Evolutionary conservation across 2,329 filamentous ascomycete genomes (phyloP), one percentile per base, ranked within the genome.

Genomic region (Phyllosticta citribraziliensis): DNA sequence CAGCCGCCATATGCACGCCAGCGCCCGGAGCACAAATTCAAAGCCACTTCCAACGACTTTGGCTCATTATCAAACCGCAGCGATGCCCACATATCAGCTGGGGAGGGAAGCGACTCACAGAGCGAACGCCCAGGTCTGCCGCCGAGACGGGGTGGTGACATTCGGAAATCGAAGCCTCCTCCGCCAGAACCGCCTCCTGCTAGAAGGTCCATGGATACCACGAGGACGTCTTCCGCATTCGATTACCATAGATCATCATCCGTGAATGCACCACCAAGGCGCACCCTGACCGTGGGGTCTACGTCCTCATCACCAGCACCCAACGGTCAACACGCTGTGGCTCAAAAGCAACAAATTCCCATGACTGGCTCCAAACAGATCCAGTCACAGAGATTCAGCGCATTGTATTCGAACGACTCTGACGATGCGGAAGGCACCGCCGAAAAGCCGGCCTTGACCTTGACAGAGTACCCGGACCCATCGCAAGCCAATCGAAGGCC

Each of bases 401-500:
- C 59, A 4, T 9, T 61, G 20, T 61, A 61, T 51, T 53, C 33
- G 22, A 22, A 80, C 58, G 79, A 81, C 55, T 82, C 80, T 6
- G 80, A 82, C 63, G 81, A 82, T 8, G 67, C 67, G 11, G 78
- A 81, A 25, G 69, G 71, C 8, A 62, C 70, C 5, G 66, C 71
- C 0, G 80, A 81, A 33, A 81, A 84, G 51, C 71, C 80, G 0
- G 72, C 79, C 14, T 79, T 84, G 78, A 56, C 77, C 77, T 62
- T 74, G 20, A 83, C 81, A 9, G 83, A 89, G 56, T 97, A 89
- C 70, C 94, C 94, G 0, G 92, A 99, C 73, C 80, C 88, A 1
- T 89, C 91, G 1, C 86, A 88, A 65, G 84, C 90, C 2, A 99
- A 97, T 70, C 85, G 94, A 56, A 84, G 91, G 56, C 88, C 90